Conservation (phyloP, 257 asterid genomes). For the Fraxinus excelsior region DNA sequence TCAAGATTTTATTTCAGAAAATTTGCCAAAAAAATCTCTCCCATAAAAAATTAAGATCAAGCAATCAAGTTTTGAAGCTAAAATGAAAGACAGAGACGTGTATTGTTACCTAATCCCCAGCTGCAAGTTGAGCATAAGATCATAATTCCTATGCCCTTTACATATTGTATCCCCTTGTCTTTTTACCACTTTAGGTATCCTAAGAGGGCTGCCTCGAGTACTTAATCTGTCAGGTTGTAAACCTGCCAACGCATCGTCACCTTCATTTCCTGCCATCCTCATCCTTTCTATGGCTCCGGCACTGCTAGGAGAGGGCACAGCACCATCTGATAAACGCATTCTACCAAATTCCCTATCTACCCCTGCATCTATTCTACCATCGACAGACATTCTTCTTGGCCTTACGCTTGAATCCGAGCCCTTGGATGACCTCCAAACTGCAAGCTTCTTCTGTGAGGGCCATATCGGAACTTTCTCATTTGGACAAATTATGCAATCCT, state of each 20-base stretch:
- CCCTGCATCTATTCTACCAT: constrained; percentile 64
- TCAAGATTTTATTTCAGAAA: neutral
- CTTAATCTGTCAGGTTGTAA: neutral
- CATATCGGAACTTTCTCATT: constrained; percentile 63
- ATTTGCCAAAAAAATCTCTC: neutral
- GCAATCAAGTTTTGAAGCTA: neutral
- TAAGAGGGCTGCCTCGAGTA: constrained; percentile 42
- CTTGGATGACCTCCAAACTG: constrained; percentile 62
- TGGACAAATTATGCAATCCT: constrained; percentile 58
- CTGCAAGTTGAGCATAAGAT: constrained; percentile 73
- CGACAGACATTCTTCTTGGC: constrained; percentile 74
- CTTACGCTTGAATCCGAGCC: constrained; percentile 34
- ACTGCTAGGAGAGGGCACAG: constrained; percentile 48
- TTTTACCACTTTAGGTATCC: constrained; percentile 58
- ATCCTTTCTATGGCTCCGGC: constrained; percentile 17
- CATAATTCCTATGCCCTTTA: constrained; percentile 72
- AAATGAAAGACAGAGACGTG: neutral
- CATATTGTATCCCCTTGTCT: constrained; percentile 71
- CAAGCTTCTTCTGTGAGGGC: constrained; percentile 89
- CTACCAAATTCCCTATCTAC: constrained; percentile 61
- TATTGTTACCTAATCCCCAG: constrained; percentile 59
- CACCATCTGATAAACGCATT: constrained; percentile 63
- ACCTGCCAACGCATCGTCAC: constrained; percentile 24
- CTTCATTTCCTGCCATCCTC: constrained; percentile 20
- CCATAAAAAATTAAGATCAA: neutral